These are phyloP conservation scores for Larix sibirica DNA, from an alignment of 83 land plant species.

Conservation along the genomic window DNA sequence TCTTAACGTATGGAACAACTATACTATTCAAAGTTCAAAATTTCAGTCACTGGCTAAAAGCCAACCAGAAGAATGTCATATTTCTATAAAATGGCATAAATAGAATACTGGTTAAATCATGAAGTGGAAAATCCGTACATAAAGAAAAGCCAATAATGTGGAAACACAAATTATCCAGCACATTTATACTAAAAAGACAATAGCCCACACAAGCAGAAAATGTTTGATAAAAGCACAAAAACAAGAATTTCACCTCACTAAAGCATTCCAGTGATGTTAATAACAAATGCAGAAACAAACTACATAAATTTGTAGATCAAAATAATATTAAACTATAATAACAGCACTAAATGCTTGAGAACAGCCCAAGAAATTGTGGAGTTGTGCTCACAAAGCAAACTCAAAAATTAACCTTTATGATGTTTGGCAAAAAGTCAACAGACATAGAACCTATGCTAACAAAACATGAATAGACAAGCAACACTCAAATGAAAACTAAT, in stretches of 20 bases:
- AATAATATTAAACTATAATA: not conserved
- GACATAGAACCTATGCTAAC: not conserved
- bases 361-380: no score
- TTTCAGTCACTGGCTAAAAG: not conserved
- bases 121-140: not conserved
- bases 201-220: not conserved
- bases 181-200: not conserved
- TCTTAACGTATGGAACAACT: not conserved
- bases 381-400: constrained; percentile 6
- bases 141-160: not conserved
- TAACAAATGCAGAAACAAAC: not conserved
- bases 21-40: not conserved
- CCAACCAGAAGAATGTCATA: not conserved
- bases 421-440: not conserved
- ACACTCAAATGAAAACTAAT: not conserved
- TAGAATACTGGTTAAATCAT: not conserved
- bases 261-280: not conserved
- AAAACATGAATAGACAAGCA: not conserved
- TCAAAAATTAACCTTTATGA: not conserved
- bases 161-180: not conserved
- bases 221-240: not conserved
- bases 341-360: not conserved
- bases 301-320: not conserved
- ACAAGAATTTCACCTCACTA: not conserved
- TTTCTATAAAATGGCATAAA: not conserved